Percentiles rank a stretch among this genome's conserved stretches.
These are phyloP conservation scores for Zygosaccharomyces kombuchaensis DNA, from an alignment of 805 yeast species.

Conservation along the genomic window DNA sequence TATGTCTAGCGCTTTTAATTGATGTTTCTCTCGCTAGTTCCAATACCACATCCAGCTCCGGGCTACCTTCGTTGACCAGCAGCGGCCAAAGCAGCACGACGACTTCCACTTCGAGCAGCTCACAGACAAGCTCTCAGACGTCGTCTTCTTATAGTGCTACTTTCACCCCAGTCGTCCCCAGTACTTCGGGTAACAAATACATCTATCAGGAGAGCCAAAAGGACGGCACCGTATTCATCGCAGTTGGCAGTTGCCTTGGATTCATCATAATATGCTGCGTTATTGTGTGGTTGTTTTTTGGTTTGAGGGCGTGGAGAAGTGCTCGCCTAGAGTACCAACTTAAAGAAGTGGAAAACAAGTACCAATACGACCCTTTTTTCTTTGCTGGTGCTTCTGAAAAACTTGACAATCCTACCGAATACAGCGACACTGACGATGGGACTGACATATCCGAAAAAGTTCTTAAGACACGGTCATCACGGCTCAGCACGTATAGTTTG, in stretches of 20 bases:
- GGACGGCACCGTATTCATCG: slow-evolving; percentile 73
- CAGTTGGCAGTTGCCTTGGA: slow-evolving; percentile 65
- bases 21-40: slow-evolving; percentile 5
- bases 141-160: slow-evolving; percentile 15
- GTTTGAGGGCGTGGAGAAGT: slow-evolving; percentile 27
- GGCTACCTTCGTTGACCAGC: background rate
- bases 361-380: slow-evolving; percentile 21
- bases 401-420: slow-evolving; percentile 22
- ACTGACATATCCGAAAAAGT: slow-evolving; percentile 27
- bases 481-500: slow-evolving; percentile 31
- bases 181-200: slow-evolving; percentile 47
- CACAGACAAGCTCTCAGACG: slow-evolving; percentile 6
- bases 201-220: slow-evolving; percentile 46
- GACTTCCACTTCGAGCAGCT: slow-evolving; percentile 1
- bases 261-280: slow-evolving; percentile 38
- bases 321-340: slow-evolving; percentile 28
- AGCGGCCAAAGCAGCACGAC: background rate
- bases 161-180: slow-evolving; percentile 23
- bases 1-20: slow-evolving; percentile 2
- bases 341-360: slow-evolving; percentile 16
- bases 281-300: slow-evolving; percentile 23
- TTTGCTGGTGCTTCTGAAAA: slow-evolving; percentile 11
- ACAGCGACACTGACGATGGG: slow-evolving; percentile 18
- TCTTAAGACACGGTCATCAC: slow-evolving; percentile 19
- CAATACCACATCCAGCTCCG: background rate